Conservation (phyloP, 2,329 filamentous ascomycete species). For the Colletotrichum musicola region DNA sequence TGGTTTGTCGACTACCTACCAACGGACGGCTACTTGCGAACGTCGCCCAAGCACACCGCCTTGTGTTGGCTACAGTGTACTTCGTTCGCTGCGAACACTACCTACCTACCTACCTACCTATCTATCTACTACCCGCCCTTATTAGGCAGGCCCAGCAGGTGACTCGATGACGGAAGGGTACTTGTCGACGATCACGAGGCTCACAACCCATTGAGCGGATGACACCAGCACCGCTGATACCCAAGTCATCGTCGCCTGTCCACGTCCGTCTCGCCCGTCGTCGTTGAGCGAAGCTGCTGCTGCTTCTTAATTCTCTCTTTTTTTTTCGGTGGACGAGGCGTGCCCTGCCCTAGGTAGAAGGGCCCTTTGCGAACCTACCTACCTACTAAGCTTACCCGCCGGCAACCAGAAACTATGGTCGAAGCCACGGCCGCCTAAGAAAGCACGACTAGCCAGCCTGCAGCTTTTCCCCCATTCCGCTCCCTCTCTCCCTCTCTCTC, state of each 20-base stretch:
- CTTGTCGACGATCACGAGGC: slow-evolving; percentile 36
- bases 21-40: neutral
- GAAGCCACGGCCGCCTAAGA: slow-evolving; percentile 33
- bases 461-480: slow-evolving; percentile 12
- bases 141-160: slow-evolving; percentile 18
- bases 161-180: slow-evolving; percentile 38
- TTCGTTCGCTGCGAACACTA: slow-evolving; percentile 6
- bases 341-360: neutral
- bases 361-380: slow-evolving; percentile 3
- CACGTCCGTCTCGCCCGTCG: neutral
- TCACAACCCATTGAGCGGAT: slow-evolving; percentile 35
- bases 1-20: slow-evolving; percentile 6
- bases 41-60: slow-evolving; percentile 10
- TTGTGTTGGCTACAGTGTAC: neutral
- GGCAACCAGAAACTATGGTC: slow-evolving; percentile 35
- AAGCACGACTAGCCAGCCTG: slow-evolving; percentile 27
- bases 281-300: neutral
- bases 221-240: slow-evolving; percentile 24
- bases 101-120: neutral
- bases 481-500: too few relatives aligned
- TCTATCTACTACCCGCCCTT: neutral
- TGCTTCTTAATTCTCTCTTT: too few relatives aligned
- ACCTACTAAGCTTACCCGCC: slow-evolving; percentile 8
- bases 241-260: slow-evolving; percentile 23
- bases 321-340: neutral